These are phyloP conservation scores for Torulaspora microellipsoides DNA, from an alignment of 805 yeast genomes.

Conservation along the genomic window DNA sequence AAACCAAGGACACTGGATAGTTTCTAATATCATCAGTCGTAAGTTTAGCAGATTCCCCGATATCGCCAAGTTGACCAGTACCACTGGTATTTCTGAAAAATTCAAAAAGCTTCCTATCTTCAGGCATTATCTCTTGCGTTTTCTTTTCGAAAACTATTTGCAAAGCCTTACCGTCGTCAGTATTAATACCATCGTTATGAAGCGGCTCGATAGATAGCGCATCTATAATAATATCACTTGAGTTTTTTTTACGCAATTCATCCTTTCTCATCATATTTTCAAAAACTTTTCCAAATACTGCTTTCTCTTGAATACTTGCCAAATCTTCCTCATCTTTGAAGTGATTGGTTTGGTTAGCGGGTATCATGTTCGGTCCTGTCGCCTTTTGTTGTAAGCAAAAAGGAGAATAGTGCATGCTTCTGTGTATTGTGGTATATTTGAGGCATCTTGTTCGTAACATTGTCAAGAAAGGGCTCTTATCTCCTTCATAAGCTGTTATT, in stretches of 20 bases:
- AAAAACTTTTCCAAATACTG: constrained; percentile 27
- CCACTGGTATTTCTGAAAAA: constrained; percentile 17
- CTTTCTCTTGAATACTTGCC: constrained; percentile 25
- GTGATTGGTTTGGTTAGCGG: constrained; percentile 7
- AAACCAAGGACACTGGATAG: constrained; percentile 23
- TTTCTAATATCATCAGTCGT: constrained; percentile 26
- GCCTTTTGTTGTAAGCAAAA: background rate
- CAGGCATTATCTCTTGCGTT: constrained; percentile 11
- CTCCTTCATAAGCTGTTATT: too few relatives aligned
- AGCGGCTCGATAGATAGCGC: constrained; percentile 2
- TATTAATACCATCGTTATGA: background rate
- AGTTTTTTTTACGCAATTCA: constrained; percentile 13
- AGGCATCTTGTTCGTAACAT: too few relatives aligned
- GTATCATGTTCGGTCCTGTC: background rate
- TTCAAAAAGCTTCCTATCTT: constrained; percentile 15
- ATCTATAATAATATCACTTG: constrained; percentile 9
- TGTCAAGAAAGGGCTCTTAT: too few relatives aligned
- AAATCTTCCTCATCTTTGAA: constrained; percentile 19
- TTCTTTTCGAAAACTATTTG: constrained; percentile 23
- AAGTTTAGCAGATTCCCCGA: constrained; percentile 17
- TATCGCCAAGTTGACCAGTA: constrained; percentile 3
- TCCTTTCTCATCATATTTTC: constrained; percentile 25
- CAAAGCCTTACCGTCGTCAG: constrained; percentile 9
- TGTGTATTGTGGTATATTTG: too few relatives aligned
- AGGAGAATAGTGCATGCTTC: too few relatives aligned